Percentiles rank a stretch among this genome's conserved stretches.
These are phyloP conservation scores for Fusarium chlamydosporum DNA, from an alignment of 2,329 filamentous ascomycete species.

Conservation along the genomic window DNA sequence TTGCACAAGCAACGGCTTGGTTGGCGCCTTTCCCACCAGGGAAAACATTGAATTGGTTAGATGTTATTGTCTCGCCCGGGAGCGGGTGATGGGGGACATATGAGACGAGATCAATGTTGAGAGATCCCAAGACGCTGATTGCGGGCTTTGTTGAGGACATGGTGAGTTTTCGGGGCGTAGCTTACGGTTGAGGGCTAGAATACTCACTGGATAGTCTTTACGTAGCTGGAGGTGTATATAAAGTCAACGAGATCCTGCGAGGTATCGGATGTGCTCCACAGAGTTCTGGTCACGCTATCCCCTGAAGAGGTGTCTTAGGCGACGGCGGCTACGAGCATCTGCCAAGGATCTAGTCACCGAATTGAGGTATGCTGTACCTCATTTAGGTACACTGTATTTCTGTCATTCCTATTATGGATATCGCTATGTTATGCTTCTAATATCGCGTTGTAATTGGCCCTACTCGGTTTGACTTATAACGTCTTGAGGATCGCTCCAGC, in stretches of 20 bases:
- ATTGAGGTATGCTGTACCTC: not conserved
- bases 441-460: no score
- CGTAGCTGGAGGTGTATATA: slow-evolving; percentile 6
- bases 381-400: not conserved
- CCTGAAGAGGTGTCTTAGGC: slow-evolving; percentile 24
- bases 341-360: not conserved
- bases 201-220: not conserved
- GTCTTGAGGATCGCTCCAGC: slow-evolving; percentile 33
- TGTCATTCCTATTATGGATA: no score
- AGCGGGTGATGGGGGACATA: slow-evolving; percentile 87
- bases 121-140: slow-evolving; percentile 90
- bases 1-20: slow-evolving; percentile 89
- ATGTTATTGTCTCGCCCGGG: slow-evolving; percentile 89
- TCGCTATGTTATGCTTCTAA: no score
- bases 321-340: slow-evolving; percentile 16
- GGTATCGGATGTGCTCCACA: slow-evolving; percentile 9
- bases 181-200: not conserved
- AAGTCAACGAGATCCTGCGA: not conserved
- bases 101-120: slow-evolving; percentile 94
- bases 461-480: not conserved
- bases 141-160: slow-evolving; percentile 16
- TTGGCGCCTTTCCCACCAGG: slow-evolving; percentile 96
- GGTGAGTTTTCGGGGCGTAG: accelerated
- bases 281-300: slow-evolving; percentile 6
- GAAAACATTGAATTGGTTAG: slow-evolving; percentile 81